Base-by-base conservation (phyloP, 2,329 filamentous ascomycete species). In the Phialocephala sp. region DNA sequence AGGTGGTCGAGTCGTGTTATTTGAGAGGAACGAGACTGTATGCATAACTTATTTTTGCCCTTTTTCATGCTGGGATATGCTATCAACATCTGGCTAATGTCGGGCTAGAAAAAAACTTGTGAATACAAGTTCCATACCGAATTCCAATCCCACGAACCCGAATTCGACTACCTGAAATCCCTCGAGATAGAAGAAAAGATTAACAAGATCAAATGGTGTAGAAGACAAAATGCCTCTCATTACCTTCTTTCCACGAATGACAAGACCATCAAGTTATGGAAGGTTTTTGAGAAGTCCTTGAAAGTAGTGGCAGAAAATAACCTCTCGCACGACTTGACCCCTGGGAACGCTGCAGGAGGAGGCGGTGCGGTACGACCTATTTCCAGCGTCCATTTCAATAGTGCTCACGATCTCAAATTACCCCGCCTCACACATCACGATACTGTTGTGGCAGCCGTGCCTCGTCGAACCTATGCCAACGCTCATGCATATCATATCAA, bases 151-250 rank as follows among this genome's bases (percentile, higher is more conserved):
- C 95, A 99, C 83, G 95, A 99, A 79, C 95, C 95, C 69, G 95
- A 99, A 81, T 99, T 99, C 80, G 95, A 99, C 80, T 99, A 99
- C 79, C 88, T 99, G 72, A 99, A 99, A 82, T 99, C 95, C 39
- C 87, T 99, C 74, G 95, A 99, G 81, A 99, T 99, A 77, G 95
- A 99, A 85, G 95, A 99, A 82, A 99, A 99, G 84, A 99, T 99
- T 86, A 99, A 99, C 87, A 99, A 99, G 85, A 99, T 99, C 83
- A 99, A 98, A 81, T 99, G 95, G 95, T 99, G 95, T 80, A 90
- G 91, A 77, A 90, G 95, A 81, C 94, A 98, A 81, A 99, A 99
- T 84, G 92, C 94, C 68, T 98, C 95, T 63, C 95, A 99, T 82
- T 99, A 97, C 80, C 88, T 99, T 60, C 88, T 99, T 64, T 98